Evolutionary conservation across 257 asterid species (phyloP), one percentile per base, ranked within the genome.

Genomic region (Solanum boliviense): DNA sequence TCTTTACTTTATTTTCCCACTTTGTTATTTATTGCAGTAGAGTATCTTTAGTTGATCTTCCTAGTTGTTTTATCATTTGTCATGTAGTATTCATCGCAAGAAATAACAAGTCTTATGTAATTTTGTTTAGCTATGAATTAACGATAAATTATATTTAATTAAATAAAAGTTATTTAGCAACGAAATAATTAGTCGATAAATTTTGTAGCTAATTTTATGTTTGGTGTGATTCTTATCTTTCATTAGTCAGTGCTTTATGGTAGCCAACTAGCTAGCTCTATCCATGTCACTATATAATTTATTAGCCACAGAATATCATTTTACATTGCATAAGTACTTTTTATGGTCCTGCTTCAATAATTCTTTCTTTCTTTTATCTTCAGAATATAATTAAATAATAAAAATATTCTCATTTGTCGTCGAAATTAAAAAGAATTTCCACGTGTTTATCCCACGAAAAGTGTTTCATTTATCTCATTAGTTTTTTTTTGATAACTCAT

Each of bases 331-430:
- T 1, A 48, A 48, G 60, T 18, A 52, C 62, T 56, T 56, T 20
- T 56, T 56, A 56, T 56, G 25, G 67, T 56, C 25, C 25, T 56
- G 67, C 67, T 56, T 56, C 67, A 56, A 56, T 1, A 1, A 56
- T 20, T 20, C 67, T 56, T 56, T 21, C 67, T 18, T 56, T 48
- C 60, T 48, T 15, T 48, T 48, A 48, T 48, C 0, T 44, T 11
- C 52, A 13, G 1, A 44, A 44, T 44, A 44, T 44, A 44, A 44
- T 44, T 44, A 44, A 44, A 44, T 44, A 13, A 44, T 44, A 44
- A 44, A 44, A 44, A 11, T 44, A 0, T 12, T 1, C 0, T 12
- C 2, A 44, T 4, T 1, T 0, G 0, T 0, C 16, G 2, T 44
- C 16, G 0, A 12, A 44, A 44, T 44, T 44, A 44, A 44, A 44